These are phyloP conservation scores for Talaromyces trachyspermus DNA, from an alignment of 495 filamentous ascomycete genomes.

Conservation along the genomic window DNA sequence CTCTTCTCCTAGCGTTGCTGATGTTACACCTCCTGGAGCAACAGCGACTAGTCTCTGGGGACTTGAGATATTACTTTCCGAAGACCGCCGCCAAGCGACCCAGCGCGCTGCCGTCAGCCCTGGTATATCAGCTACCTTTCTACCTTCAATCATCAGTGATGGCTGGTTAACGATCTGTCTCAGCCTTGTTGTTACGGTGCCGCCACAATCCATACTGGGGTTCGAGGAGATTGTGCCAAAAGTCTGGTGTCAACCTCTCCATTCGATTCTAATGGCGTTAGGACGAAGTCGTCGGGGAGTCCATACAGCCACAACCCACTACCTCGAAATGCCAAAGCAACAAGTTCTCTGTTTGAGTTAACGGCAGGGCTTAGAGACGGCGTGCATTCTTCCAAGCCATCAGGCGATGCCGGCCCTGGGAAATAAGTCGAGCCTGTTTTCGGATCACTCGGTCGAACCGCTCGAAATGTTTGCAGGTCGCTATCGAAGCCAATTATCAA, in stretches of 20 bases:
- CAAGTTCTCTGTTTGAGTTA: constrained; percentile 61
- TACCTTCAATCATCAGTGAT: constrained; percentile 30
- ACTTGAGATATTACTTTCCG: not conserved
- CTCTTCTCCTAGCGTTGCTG: constrained; percentile 58
- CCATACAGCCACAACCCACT: constrained; percentile 76
- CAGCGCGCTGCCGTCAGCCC: constrained; percentile 37
- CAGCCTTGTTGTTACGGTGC: constrained; percentile 16
- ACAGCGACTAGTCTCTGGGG: constrained; percentile 56
- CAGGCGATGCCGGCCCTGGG: constrained; percentile 51
- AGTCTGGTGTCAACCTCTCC: not conserved
- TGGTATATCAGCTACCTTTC: constrained; percentile 32
- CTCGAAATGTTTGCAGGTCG: constrained; percentile 67
- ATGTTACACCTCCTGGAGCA: constrained; percentile 64
- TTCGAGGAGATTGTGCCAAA: not conserved
- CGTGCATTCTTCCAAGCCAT: constrained; percentile 31
- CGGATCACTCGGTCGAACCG: constrained; percentile 64
- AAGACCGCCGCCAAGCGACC: constrained; percentile 21
- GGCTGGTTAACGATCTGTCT: constrained; percentile 27
- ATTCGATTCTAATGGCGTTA: constrained; percentile 11
- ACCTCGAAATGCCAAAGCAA: constrained; percentile 67
- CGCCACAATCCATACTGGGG: not conserved
- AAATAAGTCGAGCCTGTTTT: constrained; percentile 77
- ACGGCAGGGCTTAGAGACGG: constrained; percentile 65
- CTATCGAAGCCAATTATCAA: constrained; percentile 75
- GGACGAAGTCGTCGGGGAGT: constrained; percentile 65